Evolutionary conservation across 1,139 yeast genomes (phyloP).

Genomic region (Geotrichum europaeum): DNA sequence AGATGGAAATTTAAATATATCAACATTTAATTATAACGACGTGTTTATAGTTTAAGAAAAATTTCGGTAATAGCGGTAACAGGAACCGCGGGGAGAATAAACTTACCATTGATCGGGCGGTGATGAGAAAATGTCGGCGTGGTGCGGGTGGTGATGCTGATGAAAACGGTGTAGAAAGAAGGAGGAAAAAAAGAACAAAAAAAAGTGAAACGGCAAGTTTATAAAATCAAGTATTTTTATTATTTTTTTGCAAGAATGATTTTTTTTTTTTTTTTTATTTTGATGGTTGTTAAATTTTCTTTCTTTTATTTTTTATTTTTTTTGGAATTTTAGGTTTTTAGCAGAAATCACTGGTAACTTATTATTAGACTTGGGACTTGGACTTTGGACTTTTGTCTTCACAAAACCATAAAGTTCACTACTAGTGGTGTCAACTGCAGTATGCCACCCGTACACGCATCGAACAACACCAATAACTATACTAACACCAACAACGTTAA

Average conservation of each 20-base stretch:
- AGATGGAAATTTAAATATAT: neutral
- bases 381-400: too few species aligned
- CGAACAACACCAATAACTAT: too few species aligned
- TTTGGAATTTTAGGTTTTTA: neutral
- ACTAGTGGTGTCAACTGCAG: too few species aligned
- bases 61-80: neutral
- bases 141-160: neutral
- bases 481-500: too few species aligned
- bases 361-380: neutral
- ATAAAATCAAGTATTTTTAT: neutral
- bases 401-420: too few species aligned
- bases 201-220: neutral
- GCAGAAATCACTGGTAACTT: neutral
- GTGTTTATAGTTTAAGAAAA: neutral
- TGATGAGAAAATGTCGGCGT: neutral
- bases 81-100: neutral
- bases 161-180: neutral
- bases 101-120: neutral
- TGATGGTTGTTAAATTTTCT: neutral
- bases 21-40: neutral
- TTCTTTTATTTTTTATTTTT: neutral
- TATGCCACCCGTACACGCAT: too few species aligned
- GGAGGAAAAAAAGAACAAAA: conserved; percentile 2
- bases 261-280: neutral
- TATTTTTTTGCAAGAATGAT: neutral